A percentile compares a stretch with the other conserved stretches of the same genome.
Conservation (phyloP, 2,329 filamentous ascomycete species). For the Alternaria ethzedia region DNA sequence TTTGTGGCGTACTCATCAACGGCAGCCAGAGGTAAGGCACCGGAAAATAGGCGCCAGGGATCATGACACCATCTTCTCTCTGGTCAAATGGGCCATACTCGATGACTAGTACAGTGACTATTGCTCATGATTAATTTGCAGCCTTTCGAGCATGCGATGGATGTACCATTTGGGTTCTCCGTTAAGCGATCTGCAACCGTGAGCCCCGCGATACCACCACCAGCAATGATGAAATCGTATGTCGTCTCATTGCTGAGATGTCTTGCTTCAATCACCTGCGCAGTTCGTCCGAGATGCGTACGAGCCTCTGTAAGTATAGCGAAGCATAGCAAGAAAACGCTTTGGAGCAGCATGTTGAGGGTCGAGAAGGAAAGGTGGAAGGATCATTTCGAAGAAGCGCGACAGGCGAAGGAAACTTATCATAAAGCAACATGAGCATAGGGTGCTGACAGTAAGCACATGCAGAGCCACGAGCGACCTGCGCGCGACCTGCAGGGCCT, state of each 20-base stretch:
- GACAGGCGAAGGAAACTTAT: background rate
- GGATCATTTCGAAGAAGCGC: background rate
- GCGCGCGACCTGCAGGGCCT: background rate
- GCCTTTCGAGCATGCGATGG: background rate
- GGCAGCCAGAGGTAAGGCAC: conserved; percentile 32
- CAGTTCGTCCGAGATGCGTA: conserved; percentile 10
- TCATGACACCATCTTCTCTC: conserved; percentile 26
- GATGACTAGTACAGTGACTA: conserved; percentile 37
- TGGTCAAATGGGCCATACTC: conserved; percentile 36
- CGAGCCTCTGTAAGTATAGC: background rate
- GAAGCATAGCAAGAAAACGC: background rate
- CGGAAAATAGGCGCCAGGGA: conserved; percentile 30
- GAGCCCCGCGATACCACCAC: conserved; percentile 34
- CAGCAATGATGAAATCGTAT: conserved; percentile 36
- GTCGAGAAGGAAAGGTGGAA: background rate
- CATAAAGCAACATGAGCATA: background rate
- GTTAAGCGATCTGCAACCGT: conserved; percentile 36
- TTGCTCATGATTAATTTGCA: background rate
- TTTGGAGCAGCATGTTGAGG: background rate
- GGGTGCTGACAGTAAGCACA: background rate
- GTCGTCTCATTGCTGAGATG: conserved; percentile 8
- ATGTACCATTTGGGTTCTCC: conserved; percentile 25
- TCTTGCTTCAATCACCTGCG: conserved; percentile 10
- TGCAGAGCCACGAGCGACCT: background rate
- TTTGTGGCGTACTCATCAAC: conserved; percentile 26